Percentiles rank a stretch among this genome's conserved stretches.
Conservation (phyloP, 1,139 yeast genomes). For the Lodderomyces pseudojiufengensis region DNA sequence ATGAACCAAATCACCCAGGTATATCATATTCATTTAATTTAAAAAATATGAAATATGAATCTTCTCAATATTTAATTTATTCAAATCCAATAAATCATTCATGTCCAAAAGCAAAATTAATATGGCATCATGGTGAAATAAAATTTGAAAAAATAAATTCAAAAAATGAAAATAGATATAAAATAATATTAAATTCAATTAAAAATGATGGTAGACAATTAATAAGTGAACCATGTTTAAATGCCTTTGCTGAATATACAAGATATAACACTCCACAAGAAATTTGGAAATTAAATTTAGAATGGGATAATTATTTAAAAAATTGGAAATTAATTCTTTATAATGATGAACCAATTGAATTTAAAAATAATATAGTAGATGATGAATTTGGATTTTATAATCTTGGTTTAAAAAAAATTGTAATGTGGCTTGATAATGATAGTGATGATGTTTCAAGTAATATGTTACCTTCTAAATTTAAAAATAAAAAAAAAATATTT, state of each 20-base stretch:
- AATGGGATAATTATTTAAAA: conserved; percentile 1
- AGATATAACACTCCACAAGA: neutral
- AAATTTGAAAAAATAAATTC: conserved; percentile 1
- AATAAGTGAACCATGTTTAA: conserved; percentile 26
- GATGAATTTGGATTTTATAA: conserved; percentile 1
- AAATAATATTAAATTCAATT: conserved; percentile 21
- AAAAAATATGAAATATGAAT: conserved; percentile 27
- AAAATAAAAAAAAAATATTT: conserved; percentile 1
- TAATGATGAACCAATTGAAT: neutral
- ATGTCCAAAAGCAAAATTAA: conserved; percentile 26
- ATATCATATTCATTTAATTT: conserved; percentile 25
- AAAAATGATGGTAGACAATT: conserved; percentile 30
- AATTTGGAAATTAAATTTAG: conserved; percentile 1
- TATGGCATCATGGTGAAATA: conserved; percentile 31
- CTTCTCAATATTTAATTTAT: conserved; percentile 25
- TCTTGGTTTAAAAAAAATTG: neutral
- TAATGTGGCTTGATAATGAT: conserved; percentile 1
- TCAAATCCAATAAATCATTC: conserved; percentile 24
- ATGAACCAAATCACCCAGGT: conserved; percentile 32
- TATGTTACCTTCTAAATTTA: conserved; percentile 1
- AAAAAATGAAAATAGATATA: conserved; percentile 5
- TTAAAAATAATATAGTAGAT: too few species aligned
- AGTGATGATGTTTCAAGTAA: neutral
- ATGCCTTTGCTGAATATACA: conserved; percentile 9
- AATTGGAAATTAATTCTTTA: conserved; percentile 2